phyloP scores from a whole-genome alignment of 2,329 filamentous ascomycete species.

The Microsporum canis region DNA sequence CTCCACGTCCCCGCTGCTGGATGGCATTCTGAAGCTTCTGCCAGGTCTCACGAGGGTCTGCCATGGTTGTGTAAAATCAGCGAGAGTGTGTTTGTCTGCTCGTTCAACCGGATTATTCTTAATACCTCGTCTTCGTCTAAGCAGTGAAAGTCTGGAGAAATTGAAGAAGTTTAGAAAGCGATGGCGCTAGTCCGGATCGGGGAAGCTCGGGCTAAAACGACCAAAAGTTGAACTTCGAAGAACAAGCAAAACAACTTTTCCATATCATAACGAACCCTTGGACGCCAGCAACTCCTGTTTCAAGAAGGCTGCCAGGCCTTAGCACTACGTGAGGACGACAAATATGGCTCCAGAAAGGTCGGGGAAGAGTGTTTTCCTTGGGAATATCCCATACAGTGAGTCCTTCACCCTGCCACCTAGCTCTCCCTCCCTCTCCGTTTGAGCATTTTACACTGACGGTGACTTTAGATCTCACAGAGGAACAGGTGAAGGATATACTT shows the following conservation, averaged over 20 bases:
- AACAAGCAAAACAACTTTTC: background rate
- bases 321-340: constrained; percentile 2
- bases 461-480: constrained; percentile 74
- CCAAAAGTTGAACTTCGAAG: background rate
- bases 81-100: background rate
- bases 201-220: background rate
- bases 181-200: constrained; percentile 10
- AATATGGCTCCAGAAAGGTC: constrained; percentile 35
- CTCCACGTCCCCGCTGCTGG: constrained; percentile 42
- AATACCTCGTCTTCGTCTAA: background rate
- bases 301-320: background rate
- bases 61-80: constrained; percentile 5
- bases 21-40: constrained; percentile 53
- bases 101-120: background rate
- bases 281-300: background rate
- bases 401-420: constrained; percentile 44
- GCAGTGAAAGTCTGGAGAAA: constrained; percentile 13
- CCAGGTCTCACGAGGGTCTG: constrained; percentile 55
- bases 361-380: constrained; percentile 38
- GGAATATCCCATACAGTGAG: constrained; percentile 57
- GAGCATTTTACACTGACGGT: constrained; percentile 22
- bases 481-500: constrained; percentile 91
- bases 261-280: background rate
- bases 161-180: background rate
- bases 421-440: constrained; percentile 54